These are phyloP conservation scores for Cyamopsis tetragonoloba DNA, from an alignment of 306 rosid genomes.

Conservation along the genomic window DNA sequence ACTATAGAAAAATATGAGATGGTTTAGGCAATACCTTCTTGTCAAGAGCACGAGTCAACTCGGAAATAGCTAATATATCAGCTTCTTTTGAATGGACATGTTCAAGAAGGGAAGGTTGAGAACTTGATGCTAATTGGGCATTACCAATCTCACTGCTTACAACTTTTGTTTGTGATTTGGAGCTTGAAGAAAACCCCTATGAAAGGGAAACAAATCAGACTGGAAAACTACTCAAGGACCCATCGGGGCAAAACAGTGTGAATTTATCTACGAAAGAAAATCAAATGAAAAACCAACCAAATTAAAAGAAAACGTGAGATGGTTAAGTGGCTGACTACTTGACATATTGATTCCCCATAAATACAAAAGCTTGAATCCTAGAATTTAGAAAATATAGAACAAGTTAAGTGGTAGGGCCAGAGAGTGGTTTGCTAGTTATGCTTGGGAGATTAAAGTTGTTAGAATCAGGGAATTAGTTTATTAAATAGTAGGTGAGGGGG, in stretches of 20 bases:
- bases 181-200: conserved; percentile 42
- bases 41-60: conserved; percentile 73
- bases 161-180: conserved; percentile 44
- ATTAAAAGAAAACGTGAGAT: neutral
- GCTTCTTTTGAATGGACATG: conserved; percentile 70
- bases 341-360: neutral
- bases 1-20: neutral
- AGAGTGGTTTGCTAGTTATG: neutral
- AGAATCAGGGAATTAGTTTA: neutral
- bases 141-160: conserved; percentile 43
- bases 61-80: conserved; percentile 70
- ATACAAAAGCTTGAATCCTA: neutral
- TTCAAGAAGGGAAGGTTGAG: conserved; percentile 47
- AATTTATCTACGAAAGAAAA: neutral
- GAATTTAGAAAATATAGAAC: neutral
- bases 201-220: neutral
- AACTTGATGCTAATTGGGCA: conserved; percentile 41
- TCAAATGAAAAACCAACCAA: conserved; percentile 10
- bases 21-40: conserved; percentile 61
- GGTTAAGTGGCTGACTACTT: neutral
- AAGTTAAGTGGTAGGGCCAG: neutral
- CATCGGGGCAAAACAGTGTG: neutral
- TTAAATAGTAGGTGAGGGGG: neutral
- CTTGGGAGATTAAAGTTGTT: neutral
- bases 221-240: conserved; percentile 8